Conservation (phyloP, 2,329 filamentous ascomycete species). For the Colletotrichum sp. region DNA sequence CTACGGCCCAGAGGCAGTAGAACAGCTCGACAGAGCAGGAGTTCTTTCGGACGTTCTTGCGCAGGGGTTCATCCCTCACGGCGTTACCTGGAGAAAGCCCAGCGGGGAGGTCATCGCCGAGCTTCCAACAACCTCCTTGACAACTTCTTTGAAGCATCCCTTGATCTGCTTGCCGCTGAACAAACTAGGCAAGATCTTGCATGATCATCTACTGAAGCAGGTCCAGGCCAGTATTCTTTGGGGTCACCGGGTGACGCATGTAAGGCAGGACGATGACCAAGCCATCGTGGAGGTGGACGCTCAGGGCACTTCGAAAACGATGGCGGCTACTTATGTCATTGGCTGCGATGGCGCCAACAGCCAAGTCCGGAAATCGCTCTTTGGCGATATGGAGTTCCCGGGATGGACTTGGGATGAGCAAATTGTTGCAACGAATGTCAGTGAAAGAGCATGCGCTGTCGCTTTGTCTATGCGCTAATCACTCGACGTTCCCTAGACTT, state of each 20-base stretch:
- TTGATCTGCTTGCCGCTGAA: neutral
- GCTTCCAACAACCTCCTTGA: neutral
- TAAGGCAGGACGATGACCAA: neutral
- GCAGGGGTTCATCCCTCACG: neutral
- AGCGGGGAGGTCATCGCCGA: neutral
- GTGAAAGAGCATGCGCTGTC: neutral
- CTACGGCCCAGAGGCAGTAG: neutral
- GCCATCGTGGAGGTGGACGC: neutral
- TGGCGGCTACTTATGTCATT: neutral
- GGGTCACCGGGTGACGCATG: neutral
- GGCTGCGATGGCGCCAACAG: neutral
- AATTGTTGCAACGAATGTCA: neutral
- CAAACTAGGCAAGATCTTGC: fast-evolving
- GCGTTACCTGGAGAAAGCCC: neutral
- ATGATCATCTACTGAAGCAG: neutral
- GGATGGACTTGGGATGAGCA: neutral
- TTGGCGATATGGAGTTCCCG: neutral
- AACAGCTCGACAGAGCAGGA: neutral
- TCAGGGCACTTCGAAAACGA: neutral
- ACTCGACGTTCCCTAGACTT: neutral
- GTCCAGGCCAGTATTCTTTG: neutral
- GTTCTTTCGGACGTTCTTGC: neutral
- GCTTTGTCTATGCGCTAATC: neutral
- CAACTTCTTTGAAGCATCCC: neutral
- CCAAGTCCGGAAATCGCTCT: neutral